Conservation (phyloP, 192 early-diverging fungal genomes). For the Powellomyces hirtus region DNA sequence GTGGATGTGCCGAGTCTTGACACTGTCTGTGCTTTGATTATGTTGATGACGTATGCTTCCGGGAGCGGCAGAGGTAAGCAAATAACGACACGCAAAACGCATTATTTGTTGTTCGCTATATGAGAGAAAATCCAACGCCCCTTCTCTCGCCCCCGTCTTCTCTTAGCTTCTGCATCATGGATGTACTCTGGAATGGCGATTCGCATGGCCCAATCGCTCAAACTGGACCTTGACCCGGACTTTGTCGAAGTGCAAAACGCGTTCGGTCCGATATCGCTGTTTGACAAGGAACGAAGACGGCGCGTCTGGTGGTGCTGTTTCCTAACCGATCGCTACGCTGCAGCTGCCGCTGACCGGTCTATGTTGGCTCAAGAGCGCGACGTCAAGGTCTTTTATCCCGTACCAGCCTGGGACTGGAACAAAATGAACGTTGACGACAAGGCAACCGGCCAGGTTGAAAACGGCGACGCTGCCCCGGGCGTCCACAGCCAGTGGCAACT, state of each 20-base stretch:
- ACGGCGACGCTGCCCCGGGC: not conserved
- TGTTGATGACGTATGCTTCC: constrained; percentile 37
- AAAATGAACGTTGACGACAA: constrained; percentile 36
- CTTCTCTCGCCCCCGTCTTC: not conserved
- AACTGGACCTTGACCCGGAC: constrained; percentile 35
- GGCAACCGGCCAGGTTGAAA: constrained; percentile 24
- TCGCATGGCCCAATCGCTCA: constrained; percentile 44
- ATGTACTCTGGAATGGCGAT: constrained; percentile 55
- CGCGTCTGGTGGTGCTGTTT: constrained; percentile 50
- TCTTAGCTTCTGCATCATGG: constrained; percentile 34
- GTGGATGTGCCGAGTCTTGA: constrained; percentile 33
- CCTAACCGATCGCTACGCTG: constrained; percentile 39
- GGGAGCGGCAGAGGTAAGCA: constrained; percentile 26
- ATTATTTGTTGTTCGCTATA: not conserved
- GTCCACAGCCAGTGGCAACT: constrained; percentile 20
- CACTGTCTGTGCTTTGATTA: constrained; percentile 32
- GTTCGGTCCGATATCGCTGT: constrained; percentile 24
- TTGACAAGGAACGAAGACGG: constrained; percentile 40
- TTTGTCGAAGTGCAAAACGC: constrained; percentile 15
- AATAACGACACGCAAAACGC: too few species aligned
- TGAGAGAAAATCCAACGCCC: not conserved
- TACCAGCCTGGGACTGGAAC: constrained; percentile 4
- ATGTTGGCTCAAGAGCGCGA: constrained; percentile 22
- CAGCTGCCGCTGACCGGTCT: constrained; percentile 34
- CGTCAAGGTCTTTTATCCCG: constrained; percentile 23